Evolutionary conservation across 306 rosid genomes (phyloP), one percentile per base, ranked within the genome.

Genomic region (Sicyos edulis): DNA sequence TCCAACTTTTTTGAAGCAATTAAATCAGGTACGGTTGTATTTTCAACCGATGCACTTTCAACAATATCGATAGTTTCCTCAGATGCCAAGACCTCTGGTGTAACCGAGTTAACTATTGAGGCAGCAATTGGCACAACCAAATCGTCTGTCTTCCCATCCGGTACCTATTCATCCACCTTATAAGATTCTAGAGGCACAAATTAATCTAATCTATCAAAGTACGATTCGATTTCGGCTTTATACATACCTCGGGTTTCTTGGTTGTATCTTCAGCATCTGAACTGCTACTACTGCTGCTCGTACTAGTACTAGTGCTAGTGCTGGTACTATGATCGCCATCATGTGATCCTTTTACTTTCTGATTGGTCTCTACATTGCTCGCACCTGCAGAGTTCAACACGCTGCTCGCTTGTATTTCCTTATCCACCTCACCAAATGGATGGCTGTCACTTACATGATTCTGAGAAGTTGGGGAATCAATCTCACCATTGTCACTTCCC

Each of bases 401-500:
- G 75, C 73, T 74, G 14, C 54, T 26, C 29, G 1, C 29, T 26
- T 26, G 29, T 13, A 58, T 11, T 72, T 67, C 80, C 73, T 77
- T 84, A 75, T 69, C 82, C 52, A 76, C 81, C 71, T 75, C 81
- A 26, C 74, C 75, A 45, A 79, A 82, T 71, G 83, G 78, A 63
- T 81, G 63, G 40, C 29, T 80, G 49, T 78, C 78, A 40, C 68
- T 72, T 64, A 74, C 79, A 26, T 75, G 80, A 52, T 82, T 81
- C 60, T 77, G 75, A 78, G 78, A 15, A 7, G 75, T 79, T 32
- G 87, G 82, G 56, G 85, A 87, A 76, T 49, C 42, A 52, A 76
- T 68, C 72, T 82, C 87, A 15, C 92, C 82, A 17, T 86, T 82
- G 77, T 83, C 96, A 75, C 87, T 86, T 59, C 82, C 86, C 77